phyloP scores from a whole-genome alignment of 2,329 filamentous ascomycete species.

The Chaetothyriales sp. region DNA sequence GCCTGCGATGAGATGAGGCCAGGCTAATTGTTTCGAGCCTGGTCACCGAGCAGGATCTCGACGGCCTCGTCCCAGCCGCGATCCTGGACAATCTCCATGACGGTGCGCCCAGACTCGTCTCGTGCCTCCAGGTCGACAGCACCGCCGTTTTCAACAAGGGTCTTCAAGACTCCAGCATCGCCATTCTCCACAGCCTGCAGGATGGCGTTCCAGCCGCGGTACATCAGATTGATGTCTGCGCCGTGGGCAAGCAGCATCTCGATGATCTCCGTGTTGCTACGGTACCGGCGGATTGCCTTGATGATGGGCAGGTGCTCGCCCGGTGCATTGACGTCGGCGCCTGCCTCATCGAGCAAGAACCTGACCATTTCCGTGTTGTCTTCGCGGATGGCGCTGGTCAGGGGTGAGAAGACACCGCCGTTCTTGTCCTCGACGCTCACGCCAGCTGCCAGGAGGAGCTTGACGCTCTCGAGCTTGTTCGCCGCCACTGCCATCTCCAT shows the following conservation, averaged over 20 bases:
- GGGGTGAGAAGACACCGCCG: slow-evolving; percentile 54
- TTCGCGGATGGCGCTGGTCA: slow-evolving; percentile 54
- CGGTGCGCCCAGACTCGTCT: slow-evolving; percentile 40
- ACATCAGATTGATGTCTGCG: slow-evolving; percentile 53
- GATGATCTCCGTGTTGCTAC: slow-evolving; percentile 43
- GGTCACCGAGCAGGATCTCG: slow-evolving; percentile 26
- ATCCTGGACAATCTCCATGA: slow-evolving; percentile 43
- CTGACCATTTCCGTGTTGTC: slow-evolving; percentile 44
- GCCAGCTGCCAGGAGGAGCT: slow-evolving; percentile 48
- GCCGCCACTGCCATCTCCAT: slow-evolving; percentile 54
- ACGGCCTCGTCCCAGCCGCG: slow-evolving; percentile 45
- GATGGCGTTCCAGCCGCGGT: slow-evolving; percentile 52
- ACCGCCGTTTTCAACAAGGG: slow-evolving; percentile 25
- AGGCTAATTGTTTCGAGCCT: background rate
- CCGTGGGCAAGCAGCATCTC: slow-evolving; percentile 48
- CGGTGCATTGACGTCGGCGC: slow-evolving; percentile 50
- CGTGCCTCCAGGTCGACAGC: slow-evolving; percentile 27
- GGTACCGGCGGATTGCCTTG: slow-evolving; percentile 49
- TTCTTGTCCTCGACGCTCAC: slow-evolving; percentile 58
- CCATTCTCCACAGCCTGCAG: slow-evolving; percentile 53
- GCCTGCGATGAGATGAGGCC: no score
- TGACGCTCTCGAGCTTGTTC: slow-evolving; percentile 51
- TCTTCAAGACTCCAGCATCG: slow-evolving; percentile 38
- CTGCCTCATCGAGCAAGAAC: slow-evolving; percentile 46
- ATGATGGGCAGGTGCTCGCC: slow-evolving; percentile 58